phyloP scores from a whole-genome alignment of 306 rosid species.

The Vigna mungo region DNA sequence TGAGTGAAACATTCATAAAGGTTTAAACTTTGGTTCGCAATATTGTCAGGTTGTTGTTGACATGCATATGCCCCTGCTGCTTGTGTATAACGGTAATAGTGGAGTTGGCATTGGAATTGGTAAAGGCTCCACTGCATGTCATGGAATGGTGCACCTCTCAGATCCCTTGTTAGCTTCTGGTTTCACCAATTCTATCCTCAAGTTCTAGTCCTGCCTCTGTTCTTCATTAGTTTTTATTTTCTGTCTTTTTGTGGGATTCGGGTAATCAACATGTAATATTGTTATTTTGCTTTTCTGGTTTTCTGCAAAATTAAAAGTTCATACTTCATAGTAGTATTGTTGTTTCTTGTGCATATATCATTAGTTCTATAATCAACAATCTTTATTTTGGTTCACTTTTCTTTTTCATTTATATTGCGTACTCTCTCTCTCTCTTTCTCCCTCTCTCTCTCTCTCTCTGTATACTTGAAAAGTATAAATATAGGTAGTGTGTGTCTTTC shows the following conservation, averaged over 20 bases:
- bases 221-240: background rate
- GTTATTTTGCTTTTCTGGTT: background rate
- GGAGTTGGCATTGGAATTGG: slow-evolving; percentile 72
- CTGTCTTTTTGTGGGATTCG: background rate
- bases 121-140: slow-evolving; percentile 88
- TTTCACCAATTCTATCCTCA: background rate
- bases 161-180: slow-evolving; percentile 63
- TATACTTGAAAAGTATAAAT: too few relatives aligned
- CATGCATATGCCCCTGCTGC: slow-evolving; percentile 91
- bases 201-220: background rate
- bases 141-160: slow-evolving; percentile 92
- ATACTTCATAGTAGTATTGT: background rate
- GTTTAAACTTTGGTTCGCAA: slow-evolving; percentile 14
- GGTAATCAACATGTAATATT: background rate
- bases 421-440: too few relatives aligned
- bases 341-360: background rate
- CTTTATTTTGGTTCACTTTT: background rate
- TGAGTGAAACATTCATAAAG: slow-evolving; percentile 20
- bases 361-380: background rate
- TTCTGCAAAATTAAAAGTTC: background rate
- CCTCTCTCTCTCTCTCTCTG: too few relatives aligned
- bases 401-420: background rate
- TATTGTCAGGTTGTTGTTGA: slow-evolving; percentile 63
- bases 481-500: background rate
- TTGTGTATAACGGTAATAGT: slow-evolving; percentile 85